These are phyloP conservation scores for Candida alai DNA, from an alignment of 805 yeast species.

Conservation along the genomic window DNA sequence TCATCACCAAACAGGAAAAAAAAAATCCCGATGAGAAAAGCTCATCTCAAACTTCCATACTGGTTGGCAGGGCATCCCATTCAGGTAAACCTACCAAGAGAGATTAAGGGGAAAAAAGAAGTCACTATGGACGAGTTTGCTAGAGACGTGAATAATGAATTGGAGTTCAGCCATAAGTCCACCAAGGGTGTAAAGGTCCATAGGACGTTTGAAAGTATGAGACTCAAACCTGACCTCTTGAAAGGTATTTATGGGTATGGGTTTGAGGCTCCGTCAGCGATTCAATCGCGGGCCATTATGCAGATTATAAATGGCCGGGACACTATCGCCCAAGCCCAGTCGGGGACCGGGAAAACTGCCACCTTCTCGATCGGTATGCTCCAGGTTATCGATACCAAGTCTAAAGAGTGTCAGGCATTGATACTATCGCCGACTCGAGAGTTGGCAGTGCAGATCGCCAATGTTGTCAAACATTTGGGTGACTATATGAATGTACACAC, in stretches of 20 bases:
- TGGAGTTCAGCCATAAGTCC: conserved; percentile 38
- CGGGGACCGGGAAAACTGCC: conserved; percentile 99
- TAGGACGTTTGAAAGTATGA: conserved; percentile 42
- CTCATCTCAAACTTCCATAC: too few relatives aligned
- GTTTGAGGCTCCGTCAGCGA: conserved; percentile 94
- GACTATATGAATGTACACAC: conserved; percentile 81
- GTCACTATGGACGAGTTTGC: conserved; percentile 51
- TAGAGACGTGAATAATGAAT: conserved; percentile 52
- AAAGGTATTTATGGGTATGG: conserved; percentile 80
- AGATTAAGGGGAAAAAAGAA: too few relatives aligned
- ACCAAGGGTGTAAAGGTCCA: conserved; percentile 56
- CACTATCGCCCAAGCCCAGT: conserved; percentile 97
- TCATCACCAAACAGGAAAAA: too few relatives aligned
- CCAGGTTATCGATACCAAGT: conserved; percentile 73
- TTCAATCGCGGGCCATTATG: conserved; percentile 94
- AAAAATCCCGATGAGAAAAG: too few relatives aligned
- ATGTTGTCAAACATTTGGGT: conserved; percentile 82
- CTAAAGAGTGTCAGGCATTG: conserved; percentile 80
- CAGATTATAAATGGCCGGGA: conserved; percentile 94
- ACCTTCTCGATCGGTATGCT: conserved; percentile 93
- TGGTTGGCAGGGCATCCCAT: too few relatives aligned
- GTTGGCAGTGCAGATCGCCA: conserved; percentile 88
- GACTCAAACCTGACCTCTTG: conserved; percentile 34
- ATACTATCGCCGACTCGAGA: conserved; percentile 96
- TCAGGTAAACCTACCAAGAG: too few relatives aligned